Evolutionary conservation across 2,329 filamentous ascomycete species (phyloP).

Genomic region (Fusarium subtropicale): DNA sequence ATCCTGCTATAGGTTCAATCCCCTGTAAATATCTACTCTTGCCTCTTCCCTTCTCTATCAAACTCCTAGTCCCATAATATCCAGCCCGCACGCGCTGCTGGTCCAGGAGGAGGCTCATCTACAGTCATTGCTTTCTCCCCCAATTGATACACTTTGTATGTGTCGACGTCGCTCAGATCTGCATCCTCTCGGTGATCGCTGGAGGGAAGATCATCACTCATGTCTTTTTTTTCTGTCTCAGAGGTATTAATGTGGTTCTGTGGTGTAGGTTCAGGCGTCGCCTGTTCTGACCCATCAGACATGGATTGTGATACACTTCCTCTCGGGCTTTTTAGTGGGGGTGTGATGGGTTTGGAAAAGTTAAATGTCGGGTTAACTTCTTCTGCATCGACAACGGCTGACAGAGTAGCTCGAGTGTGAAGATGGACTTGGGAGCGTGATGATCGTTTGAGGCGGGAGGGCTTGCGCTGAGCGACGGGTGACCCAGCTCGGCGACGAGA

Average conservation of each 20-base stretch:
- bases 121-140: constrained; percentile 13
- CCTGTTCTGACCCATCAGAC: constrained; percentile 12
- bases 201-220: constrained; percentile 50
- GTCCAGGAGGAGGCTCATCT: constrained; percentile 13
- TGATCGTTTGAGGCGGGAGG: constrained; percentile 57
- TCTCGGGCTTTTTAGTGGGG: constrained; percentile 19
- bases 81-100: constrained; percentile 38
- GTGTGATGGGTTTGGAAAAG: constrained; percentile 53
- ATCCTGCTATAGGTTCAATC: background rate
- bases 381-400: constrained; percentile 30
- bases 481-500: constrained; percentile 48
- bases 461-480: constrained; percentile 52
- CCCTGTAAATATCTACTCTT: background rate
- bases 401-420: constrained; percentile 37
- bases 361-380: constrained; percentile 47
- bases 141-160: constrained; percentile 39
- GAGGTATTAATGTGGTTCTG: constrained; percentile 37
- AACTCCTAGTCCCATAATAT: constrained; percentile 39
- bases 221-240: constrained; percentile 49
- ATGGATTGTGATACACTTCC: background rate
- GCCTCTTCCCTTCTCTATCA: background rate
- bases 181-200: constrained; percentile 51
- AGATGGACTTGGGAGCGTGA: constrained; percentile 56
- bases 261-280: constrained; percentile 19
- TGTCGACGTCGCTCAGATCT: constrained; percentile 52